These are phyloP conservation scores for Phaeophleospora eucalypticola DNA, from an alignment of 2,329 filamentous ascomycete genomes.

Conservation along the genomic window DNA sequence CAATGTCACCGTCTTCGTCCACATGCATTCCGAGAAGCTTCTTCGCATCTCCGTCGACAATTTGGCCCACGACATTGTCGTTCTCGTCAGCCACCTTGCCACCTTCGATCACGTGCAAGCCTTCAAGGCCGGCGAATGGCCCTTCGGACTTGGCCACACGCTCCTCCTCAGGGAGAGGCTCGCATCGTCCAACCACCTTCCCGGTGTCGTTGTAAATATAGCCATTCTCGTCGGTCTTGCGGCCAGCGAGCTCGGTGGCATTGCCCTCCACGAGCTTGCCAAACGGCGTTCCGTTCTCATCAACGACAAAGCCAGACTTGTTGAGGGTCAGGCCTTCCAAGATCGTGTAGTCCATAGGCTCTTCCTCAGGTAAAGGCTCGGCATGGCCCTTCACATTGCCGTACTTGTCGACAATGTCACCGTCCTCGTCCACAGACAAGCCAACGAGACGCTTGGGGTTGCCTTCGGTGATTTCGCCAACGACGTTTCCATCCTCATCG, in stretches of 20 bases:
- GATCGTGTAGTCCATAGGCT: slow-evolving; percentile 51
- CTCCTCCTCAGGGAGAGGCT: slow-evolving; percentile 56
- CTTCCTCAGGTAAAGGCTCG: slow-evolving; percentile 51
- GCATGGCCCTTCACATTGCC: slow-evolving; percentile 56
- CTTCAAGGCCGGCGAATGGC: slow-evolving; percentile 63
- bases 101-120: slow-evolving; percentile 63
- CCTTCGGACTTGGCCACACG: slow-evolving; percentile 57
- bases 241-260: slow-evolving; percentile 53
- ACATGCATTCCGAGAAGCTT: slow-evolving; percentile 56
- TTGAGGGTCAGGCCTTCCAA: slow-evolving; percentile 61
- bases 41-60: slow-evolving; percentile 57
- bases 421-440: slow-evolving; percentile 72
- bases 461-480: slow-evolving; percentile 52
- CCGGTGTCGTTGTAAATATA: slow-evolving; percentile 55
- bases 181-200: slow-evolving; percentile 55
- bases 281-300: slow-evolving; percentile 51
- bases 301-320: slow-evolving; percentile 59
- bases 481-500: slow-evolving; percentile 49
- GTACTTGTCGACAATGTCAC: slow-evolving; percentile 74
- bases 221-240: slow-evolving; percentile 53
- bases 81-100: slow-evolving; percentile 73
- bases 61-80: slow-evolving; percentile 60
- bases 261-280: slow-evolving; percentile 56
- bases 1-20: slow-evolving; percentile 60
- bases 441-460: slow-evolving; percentile 64